Evolutionary conservation across 441 rosid genomes (phyloP).

Genomic region (Manihot esculenta): DNA sequence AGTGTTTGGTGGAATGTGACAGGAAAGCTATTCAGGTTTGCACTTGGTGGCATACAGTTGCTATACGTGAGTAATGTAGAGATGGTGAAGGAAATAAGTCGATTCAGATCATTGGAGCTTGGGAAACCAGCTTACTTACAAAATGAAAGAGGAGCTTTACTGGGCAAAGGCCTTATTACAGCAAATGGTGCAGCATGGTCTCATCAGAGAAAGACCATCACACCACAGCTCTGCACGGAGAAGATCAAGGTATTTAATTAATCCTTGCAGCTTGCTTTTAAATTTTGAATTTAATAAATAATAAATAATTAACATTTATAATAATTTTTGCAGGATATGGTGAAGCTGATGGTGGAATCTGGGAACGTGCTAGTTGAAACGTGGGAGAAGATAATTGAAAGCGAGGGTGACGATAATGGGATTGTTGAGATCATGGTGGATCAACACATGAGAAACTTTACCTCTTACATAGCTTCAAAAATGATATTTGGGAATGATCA

Average conservation of each 20-base stretch:
- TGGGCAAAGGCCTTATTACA: constrained; percentile 17
- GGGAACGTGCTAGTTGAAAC: background rate
- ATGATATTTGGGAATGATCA: constrained; percentile 17
- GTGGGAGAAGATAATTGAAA: constrained; percentile 20
- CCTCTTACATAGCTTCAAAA: constrained; percentile 17
- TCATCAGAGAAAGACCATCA: constrained; percentile 9
- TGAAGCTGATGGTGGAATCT: constrained; percentile 15
- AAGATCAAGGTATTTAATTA: background rate
- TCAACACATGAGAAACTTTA: constrained; percentile 13
- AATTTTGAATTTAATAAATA: background rate
- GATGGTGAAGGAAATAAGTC: background rate
- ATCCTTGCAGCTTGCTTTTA: background rate
- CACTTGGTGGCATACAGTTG: constrained; percentile 1
- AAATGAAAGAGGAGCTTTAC: constrained; percentile 10
- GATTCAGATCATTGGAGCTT: constrained; percentile 2
- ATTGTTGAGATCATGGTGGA: constrained; percentile 19
- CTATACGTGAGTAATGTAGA: background rate
- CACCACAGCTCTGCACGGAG: constrained; percentile 3
- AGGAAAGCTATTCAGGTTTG: constrained; percentile 6
- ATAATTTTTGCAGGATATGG: constrained; percentile 11
- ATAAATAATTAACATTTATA: background rate
- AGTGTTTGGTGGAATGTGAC: too few relatives aligned
- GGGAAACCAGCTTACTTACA: constrained; percentile 17
- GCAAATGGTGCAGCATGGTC: constrained; percentile 14
- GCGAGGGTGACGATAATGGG: constrained; percentile 1